Percentiles rank a stretch among this genome's conserved stretches.
phyloP scores from a whole-genome alignment of 2,329 filamentous ascomycete species.

The Stemphylium lycopersici region DNA sequence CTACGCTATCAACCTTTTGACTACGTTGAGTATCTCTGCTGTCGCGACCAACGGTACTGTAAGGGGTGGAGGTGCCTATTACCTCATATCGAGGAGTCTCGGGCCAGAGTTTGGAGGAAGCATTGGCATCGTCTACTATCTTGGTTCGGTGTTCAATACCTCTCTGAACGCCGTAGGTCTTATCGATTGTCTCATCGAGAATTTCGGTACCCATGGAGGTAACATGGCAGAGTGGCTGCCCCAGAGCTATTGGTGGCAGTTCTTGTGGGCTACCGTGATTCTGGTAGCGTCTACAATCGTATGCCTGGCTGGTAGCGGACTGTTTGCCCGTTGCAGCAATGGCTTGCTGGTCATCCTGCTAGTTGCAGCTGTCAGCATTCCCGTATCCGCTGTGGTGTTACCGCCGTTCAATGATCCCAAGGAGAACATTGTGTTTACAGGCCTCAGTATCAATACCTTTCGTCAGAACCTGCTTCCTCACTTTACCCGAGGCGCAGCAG shows the following conservation, averaged over 20 bases:
- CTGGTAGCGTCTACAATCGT: constrained; percentile 74
- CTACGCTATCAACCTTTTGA: constrained; percentile 84
- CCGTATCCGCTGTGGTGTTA: constrained; percentile 73
- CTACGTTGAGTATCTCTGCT: constrained; percentile 83
- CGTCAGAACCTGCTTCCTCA: constrained; percentile 74
- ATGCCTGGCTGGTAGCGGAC: constrained; percentile 78
- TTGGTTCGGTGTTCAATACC: constrained; percentile 83
- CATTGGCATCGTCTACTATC: constrained; percentile 85
- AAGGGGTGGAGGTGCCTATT: constrained; percentile 85
- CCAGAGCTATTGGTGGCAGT: constrained; percentile 76
- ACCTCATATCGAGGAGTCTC: constrained; percentile 82
- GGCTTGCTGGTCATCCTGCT: constrained; percentile 73
- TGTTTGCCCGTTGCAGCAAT: constrained; percentile 82
- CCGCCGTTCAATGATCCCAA: constrained; percentile 69
- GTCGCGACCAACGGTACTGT: constrained; percentile 91
- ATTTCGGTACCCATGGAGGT: constrained; percentile 66
- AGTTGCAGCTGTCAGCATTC: constrained; percentile 79
- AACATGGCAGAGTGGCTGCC: constrained; percentile 66
- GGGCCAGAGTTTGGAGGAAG: constrained; percentile 89
- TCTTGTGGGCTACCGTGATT: constrained; percentile 75
- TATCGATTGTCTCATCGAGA: constrained; percentile 79
- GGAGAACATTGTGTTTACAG: constrained; percentile 76
- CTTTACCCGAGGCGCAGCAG: constrained; percentile 66
- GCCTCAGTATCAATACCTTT: constrained; percentile 72
- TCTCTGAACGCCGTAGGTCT: constrained; percentile 87